Evolutionary conservation across 176 grass and related monocot species (phyloP), one percentile per base, ranked within the genome.

Genomic region (Oryza officinalis): DNA sequence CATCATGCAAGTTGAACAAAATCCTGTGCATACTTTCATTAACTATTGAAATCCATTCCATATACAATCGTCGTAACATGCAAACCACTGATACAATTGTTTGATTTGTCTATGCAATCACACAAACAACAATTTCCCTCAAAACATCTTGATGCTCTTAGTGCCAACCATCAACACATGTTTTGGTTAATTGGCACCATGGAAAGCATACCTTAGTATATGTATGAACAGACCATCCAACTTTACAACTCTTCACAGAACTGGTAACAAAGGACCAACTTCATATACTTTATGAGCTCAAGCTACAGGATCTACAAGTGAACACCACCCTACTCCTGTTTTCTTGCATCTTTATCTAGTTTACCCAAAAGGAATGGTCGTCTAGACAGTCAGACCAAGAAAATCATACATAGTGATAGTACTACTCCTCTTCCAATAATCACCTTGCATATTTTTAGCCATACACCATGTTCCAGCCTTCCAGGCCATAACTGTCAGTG

Each of bases 61-160:
- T 64, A 71, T 28, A 12, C 27, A 4, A 69, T 87, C 17, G 59
- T 76, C 45, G 20, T 30, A 87, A 70, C 37, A 87, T 10, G 35
- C 69, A 80, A 80, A 86, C 27, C 61, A 72, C 31, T 52, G 6
- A 80, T 13, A 18, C 67, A 32, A 31, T 64, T 78, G 65, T 63
- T 41, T 71, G 37, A 49, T 18, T 15, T 45, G 44, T 15, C 46
- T 32, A 35, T 72, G 59, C 37, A 41, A 61, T 76, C 46, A 74
- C 43, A 8, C 22, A 14, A 72, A 40, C 35, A 67, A 43, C 37
- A 15, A 71, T 46, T 71, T 63, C 65, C 50, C 6, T 20, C 40
- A 74, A 45, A 83, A 70, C 38, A 78, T 18, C 25, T 78, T 78
- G 18, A 45, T 43, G 57, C 8, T 63, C 60, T n/a, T 15, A 49